Evolutionary conservation across 768 basidiomycete genomes (phyloP).

Genomic region (Naganishia vaughanmartiniae): DNA sequence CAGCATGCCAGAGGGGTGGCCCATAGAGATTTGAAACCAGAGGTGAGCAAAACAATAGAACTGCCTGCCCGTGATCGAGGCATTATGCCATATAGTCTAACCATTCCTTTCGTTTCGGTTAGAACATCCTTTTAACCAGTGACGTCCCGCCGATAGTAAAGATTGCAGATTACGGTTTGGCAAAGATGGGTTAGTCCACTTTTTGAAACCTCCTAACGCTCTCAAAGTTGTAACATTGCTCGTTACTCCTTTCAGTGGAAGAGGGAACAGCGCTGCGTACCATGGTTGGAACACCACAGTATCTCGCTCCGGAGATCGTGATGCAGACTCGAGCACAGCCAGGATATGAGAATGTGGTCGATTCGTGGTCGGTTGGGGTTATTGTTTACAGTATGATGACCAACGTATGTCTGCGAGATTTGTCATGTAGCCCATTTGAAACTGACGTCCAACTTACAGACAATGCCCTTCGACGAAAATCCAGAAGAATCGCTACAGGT

Average conservation of each 20-base stretch:
- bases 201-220: background rate
- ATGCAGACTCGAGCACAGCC: constrained; percentile 59
- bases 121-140: constrained; percentile 58
- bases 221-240: background rate
- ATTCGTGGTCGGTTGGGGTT: constrained; percentile 94
- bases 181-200: constrained; percentile 61
- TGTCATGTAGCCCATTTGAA: background rate
- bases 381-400: constrained; percentile 68
- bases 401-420: constrained; percentile 58
- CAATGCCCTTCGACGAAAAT: constrained; percentile 77
- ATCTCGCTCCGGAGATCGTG: constrained; percentile 61
- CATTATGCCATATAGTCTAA: background rate
- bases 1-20: constrained; percentile 66
- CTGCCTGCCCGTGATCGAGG: no score
- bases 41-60: constrained; percentile 27
- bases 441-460: constrained; percentile 61
- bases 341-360: constrained; percentile 82
- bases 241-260: constrained; percentile 11
- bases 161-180: constrained; percentile 93
- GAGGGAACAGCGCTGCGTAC: constrained; percentile 54
- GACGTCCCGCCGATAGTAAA: constrained; percentile 68
- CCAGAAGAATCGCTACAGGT: constrained; percentile 61
- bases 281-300: constrained; percentile 84
- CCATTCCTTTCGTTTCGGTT: background rate
- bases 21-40: constrained; percentile 89